Conservation (phyloP, 495 filamentous ascomycete species). For the Penicillium roqueforti region DNA sequence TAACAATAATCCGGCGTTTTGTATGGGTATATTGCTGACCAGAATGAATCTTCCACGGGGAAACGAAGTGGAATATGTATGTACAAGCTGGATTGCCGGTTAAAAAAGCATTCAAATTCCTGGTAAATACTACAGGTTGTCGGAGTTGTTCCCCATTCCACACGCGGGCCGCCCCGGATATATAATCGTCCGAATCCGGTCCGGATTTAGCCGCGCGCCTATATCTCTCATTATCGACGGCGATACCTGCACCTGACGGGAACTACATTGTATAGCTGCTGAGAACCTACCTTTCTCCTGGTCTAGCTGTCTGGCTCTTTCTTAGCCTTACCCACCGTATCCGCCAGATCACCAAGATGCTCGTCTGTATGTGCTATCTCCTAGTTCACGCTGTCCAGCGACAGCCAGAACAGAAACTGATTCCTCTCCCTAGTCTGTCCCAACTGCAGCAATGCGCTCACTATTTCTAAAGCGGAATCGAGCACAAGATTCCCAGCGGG, state of each 20-base stretch:
- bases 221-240: constrained; percentile 13
- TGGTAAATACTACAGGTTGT: constrained; percentile 5
- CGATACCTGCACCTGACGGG: constrained; percentile 3
- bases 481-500: constrained; percentile 44
- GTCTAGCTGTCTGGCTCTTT: background rate
- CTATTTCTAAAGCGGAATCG: constrained; percentile 53
- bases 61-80: constrained; percentile 18
- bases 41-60: background rate
- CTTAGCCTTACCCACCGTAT: background rate
- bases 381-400: background rate
- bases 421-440: constrained; percentile 68
- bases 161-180: constrained; percentile 10
- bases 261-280: background rate
- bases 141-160: constrained; percentile 21
- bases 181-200: constrained; percentile 15
- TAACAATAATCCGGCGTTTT: background rate
- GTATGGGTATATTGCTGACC: background rate
- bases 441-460: constrained; percentile 85
- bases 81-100: constrained; percentile 13
- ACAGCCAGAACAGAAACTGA: constrained; percentile 17
- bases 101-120: constrained; percentile 6
- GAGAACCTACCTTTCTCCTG: background rate
- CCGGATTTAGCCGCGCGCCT: constrained; percentile 26
- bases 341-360: constrained; percentile 26
- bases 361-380: constrained; percentile 35